Conservation (phyloP, 108 stramenopile species). For the Cyclotella baltica region DNA sequence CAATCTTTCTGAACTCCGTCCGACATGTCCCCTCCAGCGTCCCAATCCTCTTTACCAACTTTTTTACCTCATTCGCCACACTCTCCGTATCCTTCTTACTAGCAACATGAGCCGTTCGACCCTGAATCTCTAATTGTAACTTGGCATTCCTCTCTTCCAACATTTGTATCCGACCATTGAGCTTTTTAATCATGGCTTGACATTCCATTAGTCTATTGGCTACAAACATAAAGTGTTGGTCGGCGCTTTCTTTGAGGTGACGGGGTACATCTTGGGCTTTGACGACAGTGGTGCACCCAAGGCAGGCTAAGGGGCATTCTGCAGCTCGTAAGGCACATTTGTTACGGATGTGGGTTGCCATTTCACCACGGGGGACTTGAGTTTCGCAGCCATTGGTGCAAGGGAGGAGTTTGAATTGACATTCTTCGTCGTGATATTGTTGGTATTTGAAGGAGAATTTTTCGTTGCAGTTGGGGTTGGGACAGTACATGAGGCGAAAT, state of each 20-base stretch:
- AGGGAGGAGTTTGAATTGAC: constrained; percentile 45
- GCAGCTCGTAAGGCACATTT: constrained; percentile 57
- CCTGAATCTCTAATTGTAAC: constrained; percentile 32
- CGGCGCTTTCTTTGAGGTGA: constrained; percentile 56
- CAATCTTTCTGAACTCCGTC: constrained; percentile 54
- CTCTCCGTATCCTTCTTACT: constrained; percentile 41
- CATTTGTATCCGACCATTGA: constrained; percentile 34
- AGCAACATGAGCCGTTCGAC: constrained; percentile 14
- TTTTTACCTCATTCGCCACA: constrained; percentile 51
- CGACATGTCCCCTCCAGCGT: constrained; percentile 51
- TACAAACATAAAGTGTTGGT: constrained; percentile 57
- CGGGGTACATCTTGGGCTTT: constrained; percentile 52
- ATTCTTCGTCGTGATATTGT: constrained; percentile 51
- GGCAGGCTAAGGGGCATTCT: constrained; percentile 55
- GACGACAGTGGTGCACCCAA: constrained; percentile 60
- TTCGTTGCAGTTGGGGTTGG: constrained; percentile 56
- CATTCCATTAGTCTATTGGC: constrained; percentile 59
- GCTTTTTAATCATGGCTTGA: constrained; percentile 52
- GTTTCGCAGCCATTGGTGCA: constrained; percentile 61
- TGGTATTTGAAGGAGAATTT: constrained; percentile 54
- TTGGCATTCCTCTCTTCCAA: constrained; percentile 53
- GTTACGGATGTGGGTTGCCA: constrained; percentile 36
- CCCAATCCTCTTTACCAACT: constrained; percentile 44
- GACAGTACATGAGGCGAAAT: constrained; percentile 54
- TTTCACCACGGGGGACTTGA: constrained; percentile 39